phyloP scores from a whole-genome alignment of 2,329 filamentous ascomycete species.

The Colletotrichum kahawae region DNA sequence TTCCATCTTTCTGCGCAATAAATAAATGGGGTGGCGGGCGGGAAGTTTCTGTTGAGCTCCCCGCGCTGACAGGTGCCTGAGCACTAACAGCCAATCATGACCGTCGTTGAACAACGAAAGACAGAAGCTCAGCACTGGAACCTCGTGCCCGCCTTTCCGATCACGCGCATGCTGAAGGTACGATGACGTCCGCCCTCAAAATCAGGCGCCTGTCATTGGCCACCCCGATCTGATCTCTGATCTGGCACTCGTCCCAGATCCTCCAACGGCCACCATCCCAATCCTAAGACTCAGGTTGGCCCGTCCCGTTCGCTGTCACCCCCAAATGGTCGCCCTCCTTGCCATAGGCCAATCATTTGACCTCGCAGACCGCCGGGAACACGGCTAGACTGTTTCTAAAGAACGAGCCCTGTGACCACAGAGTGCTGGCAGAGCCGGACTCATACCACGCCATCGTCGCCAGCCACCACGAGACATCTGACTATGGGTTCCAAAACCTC shows the following conservation, averaged over 20 bases:
- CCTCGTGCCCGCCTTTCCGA: neutral
- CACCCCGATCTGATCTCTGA: constrained; percentile 11
- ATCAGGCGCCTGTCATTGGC: neutral
- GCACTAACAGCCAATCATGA: constrained; percentile 7
- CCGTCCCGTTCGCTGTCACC: neutral
- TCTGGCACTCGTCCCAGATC: constrained; percentile 9
- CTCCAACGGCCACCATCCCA: neutral
- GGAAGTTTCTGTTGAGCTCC: constrained; percentile 16
- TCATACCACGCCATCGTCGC: neutral
- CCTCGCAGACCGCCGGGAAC: neutral
- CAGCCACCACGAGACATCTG: neutral
- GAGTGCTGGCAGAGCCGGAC: neutral
- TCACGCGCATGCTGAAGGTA: neutral
- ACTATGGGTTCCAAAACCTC: neutral
- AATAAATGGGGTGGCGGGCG: neutral
- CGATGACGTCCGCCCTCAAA: constrained; percentile 1
- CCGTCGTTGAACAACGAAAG: neutral
- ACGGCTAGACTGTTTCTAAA: neutral
- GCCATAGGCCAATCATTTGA: neutral
- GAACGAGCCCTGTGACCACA: neutral
- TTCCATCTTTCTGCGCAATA: neutral
- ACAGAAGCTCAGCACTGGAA: neutral
- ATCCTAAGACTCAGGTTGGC: neutral
- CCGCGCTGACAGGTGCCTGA: neutral
- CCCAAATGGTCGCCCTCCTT: neutral